Base-by-base conservation (phyloP, 805 yeast genomes). In the Metschnikowia corniflorae region DNA sequence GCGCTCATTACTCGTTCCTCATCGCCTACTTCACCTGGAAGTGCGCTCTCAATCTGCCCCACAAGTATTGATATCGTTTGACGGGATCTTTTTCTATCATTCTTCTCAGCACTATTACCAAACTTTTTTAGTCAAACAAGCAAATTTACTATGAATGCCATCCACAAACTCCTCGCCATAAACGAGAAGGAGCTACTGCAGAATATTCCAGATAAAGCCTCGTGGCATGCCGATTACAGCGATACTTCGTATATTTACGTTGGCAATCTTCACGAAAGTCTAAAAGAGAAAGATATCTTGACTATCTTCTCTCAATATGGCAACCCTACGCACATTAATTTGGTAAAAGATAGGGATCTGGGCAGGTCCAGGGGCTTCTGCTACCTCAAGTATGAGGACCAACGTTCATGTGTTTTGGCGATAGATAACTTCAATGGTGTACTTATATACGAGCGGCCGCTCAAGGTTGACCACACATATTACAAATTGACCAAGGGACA, bases 271-370 rank as follows among this genome's bases (percentile, higher is more conserved):
- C 80, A 87, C 7, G 60, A 53, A 12, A 75, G 76, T 21, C 56
- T 87, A 18, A 77, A 77, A 7, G 96, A 87, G 54, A 78, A 79
- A 31, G 97, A 91, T 54, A 58, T 91, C 0, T 51, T 88, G 6
- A 72, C 78, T 0, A 75, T 89, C 21, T 91, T 91, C 55, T 83
- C 95, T 2, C 97, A 91, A 53, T 91, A 75, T 58, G 97, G 97
- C 0, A 73, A 80, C 14, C 96, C 96, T 0, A 82, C 83, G 0
- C 85, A 83, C 48, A 55, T 91, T 23, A 77, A 80, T 34, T 63
- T 89, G 34, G 73, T 77, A 17, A 71, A 91, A 40, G 91, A 86
- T 51, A 68, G 65, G 39, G 73, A 59, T 12, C 71, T 82, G 0
- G 86, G 87, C 2, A 72, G 73, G 37, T 77, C 86, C 2, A 69